Base-by-base conservation (phyloP, 805 yeast genomes). In the Wickerhamiella alocasiicola region DNA sequence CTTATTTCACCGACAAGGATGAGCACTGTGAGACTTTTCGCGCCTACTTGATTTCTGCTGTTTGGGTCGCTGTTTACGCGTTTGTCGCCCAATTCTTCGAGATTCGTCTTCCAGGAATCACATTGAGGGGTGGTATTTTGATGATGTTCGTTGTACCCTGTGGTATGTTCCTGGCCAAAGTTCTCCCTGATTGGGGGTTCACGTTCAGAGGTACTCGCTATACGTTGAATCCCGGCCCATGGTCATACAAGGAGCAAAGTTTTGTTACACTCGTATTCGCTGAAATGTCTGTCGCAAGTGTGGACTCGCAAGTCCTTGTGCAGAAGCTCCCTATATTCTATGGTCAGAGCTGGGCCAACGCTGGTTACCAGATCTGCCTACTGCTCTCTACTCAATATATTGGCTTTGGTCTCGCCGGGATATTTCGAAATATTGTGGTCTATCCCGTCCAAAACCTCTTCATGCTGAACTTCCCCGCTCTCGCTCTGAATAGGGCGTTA, bases 61-160 rank as follows among this genome's bases (percentile, higher is more conserved):
- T 69, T 39, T 71, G 73, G 71, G 66, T 71, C 2, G 54, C 69
- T 11, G 57, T 72, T 36, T 77, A 77, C 26, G 64, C 72, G 42
- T 74, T 67, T 44, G 64, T 75, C 55, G 72, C 72, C 55, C 64
- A 71, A 42, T 70, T 75, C 53, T 76, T 76, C 55, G 63, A 70
- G 19, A 57, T 70, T 47, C 74, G 77, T 51, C 56, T 65, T 44
- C 82, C 83, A 9, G 50, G 69, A 2, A 63, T 76, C 43, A 51
- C 64, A 25, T 57, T 76, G 44, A 61, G 70, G 17, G 60, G 71
- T 28, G 62, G 66, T 34, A 76, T 73, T 42, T 63, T 76, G 31
- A 76, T 77, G 49, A 64, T 78, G 42, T 59, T 78, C 48, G 66
- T 79, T 3, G 74, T 66, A 55, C 82, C 83, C 2, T 46, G 71